Conservation (phyloP, 768 basidiomycete genomes). For the Suillus decipiens region DNA sequence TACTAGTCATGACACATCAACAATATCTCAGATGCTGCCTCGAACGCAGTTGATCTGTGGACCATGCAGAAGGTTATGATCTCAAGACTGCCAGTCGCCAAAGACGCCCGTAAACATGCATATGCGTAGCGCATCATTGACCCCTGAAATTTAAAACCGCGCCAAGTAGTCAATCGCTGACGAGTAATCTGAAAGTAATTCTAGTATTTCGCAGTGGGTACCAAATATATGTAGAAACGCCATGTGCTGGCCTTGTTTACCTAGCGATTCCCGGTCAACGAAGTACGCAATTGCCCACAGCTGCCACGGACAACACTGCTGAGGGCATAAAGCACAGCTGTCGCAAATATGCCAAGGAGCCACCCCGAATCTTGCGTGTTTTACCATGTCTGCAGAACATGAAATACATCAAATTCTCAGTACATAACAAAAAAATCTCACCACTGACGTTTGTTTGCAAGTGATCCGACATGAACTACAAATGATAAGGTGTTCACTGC, state of each 20-base stretch:
- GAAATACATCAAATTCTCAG: not conserved
- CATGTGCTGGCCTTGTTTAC: no score
- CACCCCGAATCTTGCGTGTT: constrained; percentile 30
- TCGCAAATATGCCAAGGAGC: constrained; percentile 34
- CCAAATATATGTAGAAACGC: not conserved
- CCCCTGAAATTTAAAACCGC: no score
- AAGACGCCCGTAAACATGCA: not conserved
- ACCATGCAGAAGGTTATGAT: not conserved
- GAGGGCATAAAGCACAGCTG: constrained; percentile 23
- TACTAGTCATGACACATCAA: not conserved
- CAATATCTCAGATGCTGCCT: not conserved
- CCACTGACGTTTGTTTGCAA: not conserved
- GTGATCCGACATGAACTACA: constrained; percentile 12
- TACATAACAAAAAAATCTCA: not conserved
- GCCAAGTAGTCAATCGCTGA: not conserved
- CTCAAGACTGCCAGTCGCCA: not conserved
- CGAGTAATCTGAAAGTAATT: not conserved
- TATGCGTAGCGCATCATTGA: not conserved
- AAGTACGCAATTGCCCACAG: constrained; percentile 2
- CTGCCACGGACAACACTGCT: constrained; percentile 24
- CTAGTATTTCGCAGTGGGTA: not conserved
- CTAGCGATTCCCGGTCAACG: not conserved
- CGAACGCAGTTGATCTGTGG: not conserved
- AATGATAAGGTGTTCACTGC: constrained; percentile 28
- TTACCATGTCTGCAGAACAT: constrained; percentile 26